A percentile compares a stretch with the other conserved stretches of the same genome.
Evolutionary conservation across 2,329 filamentous ascomycete species (phyloP).

Genomic region (Alternaria sp.): DNA sequence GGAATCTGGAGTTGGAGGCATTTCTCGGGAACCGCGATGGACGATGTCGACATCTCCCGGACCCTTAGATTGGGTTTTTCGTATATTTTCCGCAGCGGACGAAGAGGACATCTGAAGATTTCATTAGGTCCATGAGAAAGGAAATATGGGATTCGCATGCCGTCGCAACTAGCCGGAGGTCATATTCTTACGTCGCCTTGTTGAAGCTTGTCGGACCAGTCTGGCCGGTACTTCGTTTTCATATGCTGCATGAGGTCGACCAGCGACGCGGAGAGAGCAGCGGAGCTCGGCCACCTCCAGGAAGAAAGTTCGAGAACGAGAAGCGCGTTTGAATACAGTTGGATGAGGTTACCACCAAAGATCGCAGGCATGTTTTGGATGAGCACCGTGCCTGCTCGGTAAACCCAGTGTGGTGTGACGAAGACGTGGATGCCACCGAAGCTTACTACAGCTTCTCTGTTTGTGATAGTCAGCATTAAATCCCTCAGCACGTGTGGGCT

Average conservation of each 20-base stretch:
- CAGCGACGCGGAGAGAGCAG: slow-evolving; percentile 37
- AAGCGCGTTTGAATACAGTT: slow-evolving; percentile 47
- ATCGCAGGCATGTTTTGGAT: slow-evolving; percentile 44
- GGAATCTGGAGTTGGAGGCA: background rate
- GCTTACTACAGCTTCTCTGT: slow-evolving; percentile 43
- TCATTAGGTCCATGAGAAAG: slow-evolving; percentile 13
- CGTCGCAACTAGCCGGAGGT: slow-evolving; percentile 14
- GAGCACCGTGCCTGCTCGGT: slow-evolving; percentile 42
- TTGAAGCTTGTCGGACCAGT: slow-evolving; percentile 39
- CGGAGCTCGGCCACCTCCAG: slow-evolving; percentile 47
- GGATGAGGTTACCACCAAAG: slow-evolving; percentile 42
- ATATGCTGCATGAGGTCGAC: slow-evolving; percentile 44
- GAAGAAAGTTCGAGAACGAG: slow-evolving; percentile 45
- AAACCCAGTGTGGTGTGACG: slow-evolving; percentile 49
- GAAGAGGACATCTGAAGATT: slow-evolving; percentile 5
- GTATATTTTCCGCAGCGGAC: slow-evolving; percentile 8
- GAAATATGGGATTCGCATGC: slow-evolving; percentile 1
- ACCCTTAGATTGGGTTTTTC: background rate
- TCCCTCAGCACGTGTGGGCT: background rate
- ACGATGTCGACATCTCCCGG: background rate
- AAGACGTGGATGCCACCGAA: slow-evolving; percentile 43
- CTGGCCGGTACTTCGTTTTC: slow-evolving; percentile 39
- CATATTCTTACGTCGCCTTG: slow-evolving; percentile 41
- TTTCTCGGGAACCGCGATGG: background rate
- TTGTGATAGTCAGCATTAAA: slow-evolving; percentile 11